Conservation (phyloP, 2,329 filamentous ascomycete genomes). For the Penicillium vulpinum region DNA sequence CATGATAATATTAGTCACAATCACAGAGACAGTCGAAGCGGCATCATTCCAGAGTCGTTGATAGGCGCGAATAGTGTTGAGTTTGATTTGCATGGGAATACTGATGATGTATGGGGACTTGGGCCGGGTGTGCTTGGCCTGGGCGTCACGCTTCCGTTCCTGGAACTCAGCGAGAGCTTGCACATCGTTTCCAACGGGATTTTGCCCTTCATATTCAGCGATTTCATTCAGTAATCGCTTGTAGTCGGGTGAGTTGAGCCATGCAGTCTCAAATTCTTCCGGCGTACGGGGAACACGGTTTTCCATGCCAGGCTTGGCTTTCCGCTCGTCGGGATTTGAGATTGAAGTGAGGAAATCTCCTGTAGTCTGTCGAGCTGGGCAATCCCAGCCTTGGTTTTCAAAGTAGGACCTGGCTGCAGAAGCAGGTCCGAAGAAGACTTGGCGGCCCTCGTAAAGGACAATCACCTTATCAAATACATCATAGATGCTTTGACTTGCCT, state of each 20-base stretch:
- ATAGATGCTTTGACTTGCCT: slow-evolving; percentile 45
- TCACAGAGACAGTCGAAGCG: slow-evolving; percentile 65
- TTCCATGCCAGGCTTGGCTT: slow-evolving; percentile 59
- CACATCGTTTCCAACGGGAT: slow-evolving; percentile 36
- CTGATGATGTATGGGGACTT: slow-evolving; percentile 78
- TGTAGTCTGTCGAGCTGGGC: slow-evolving; percentile 64
- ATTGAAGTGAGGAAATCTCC: slow-evolving; percentile 69
- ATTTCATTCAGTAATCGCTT: slow-evolving; percentile 41
- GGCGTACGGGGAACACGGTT: slow-evolving; percentile 63
- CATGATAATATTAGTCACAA: slow-evolving; percentile 67
- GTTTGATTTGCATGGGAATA: slow-evolving; percentile 68
- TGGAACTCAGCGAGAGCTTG: slow-evolving; percentile 30
- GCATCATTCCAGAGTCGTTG: slow-evolving; percentile 73
- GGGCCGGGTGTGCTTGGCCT: slow-evolving; percentile 51
- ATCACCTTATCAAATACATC: slow-evolving; percentile 66
- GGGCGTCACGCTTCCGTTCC: slow-evolving; percentile 36
- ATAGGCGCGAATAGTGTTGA: slow-evolving; percentile 80
- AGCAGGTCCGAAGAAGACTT: slow-evolving; percentile 71
- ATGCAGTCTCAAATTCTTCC: slow-evolving; percentile 64
- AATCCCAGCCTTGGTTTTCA: slow-evolving; percentile 66
- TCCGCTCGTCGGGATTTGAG: slow-evolving; percentile 62
- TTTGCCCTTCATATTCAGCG: slow-evolving; percentile 38
- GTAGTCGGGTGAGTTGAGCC: slow-evolving; percentile 55
- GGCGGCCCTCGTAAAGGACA: slow-evolving; percentile 69
- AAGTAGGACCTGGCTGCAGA: slow-evolving; percentile 63